These are phyloP conservation scores for Pulveroboletus sp. DNA, from an alignment of 768 basidiomycete genomes.

Conservation along the genomic window DNA sequence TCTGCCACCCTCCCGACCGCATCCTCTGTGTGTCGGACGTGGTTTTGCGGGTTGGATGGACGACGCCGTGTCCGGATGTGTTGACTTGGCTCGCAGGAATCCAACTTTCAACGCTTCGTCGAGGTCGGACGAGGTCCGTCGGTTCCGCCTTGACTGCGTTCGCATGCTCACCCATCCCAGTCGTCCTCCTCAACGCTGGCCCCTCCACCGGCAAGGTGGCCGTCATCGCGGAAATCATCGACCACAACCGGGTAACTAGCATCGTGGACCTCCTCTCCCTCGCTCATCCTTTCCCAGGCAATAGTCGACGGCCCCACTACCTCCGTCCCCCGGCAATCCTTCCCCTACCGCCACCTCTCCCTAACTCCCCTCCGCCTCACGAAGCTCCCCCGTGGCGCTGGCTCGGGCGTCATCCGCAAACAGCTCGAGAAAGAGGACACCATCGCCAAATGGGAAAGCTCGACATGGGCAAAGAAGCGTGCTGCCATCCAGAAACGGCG, in stretches of 20 bases:
- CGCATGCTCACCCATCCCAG: constrained; percentile 28
- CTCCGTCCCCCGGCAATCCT: constrained; percentile 86
- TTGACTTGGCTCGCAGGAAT: constrained; percentile 44
- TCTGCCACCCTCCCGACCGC: not conserved
- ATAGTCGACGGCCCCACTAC: constrained; percentile 93
- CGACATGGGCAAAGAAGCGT: constrained; percentile 85
- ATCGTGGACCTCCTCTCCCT: not conserved
- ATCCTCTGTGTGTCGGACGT: not conserved
- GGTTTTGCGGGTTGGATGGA: constrained; percentile 10
- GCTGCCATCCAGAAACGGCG: constrained; percentile 68
- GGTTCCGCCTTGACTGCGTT: not conserved
- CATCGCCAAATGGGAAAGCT: constrained; percentile 84
- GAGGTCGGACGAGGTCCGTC: constrained; percentile 88
- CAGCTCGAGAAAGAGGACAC: constrained; percentile 80
- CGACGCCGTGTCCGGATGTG: constrained; percentile 5
- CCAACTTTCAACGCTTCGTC: constrained; percentile 95
- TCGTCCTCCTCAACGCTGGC: constrained; percentile 91
- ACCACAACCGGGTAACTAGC: constrained; percentile 85
- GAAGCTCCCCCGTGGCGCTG: constrained; percentile 82
- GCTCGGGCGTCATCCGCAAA: constrained; percentile 79
- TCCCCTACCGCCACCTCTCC: constrained; percentile 87
- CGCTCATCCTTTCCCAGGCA: constrained; percentile 48
- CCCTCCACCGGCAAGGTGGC: constrained; percentile 86
- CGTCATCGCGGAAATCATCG: constrained; percentile 94
- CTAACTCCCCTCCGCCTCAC: constrained; percentile 83